Base-by-base conservation (phyloP, 148 eudicot genomes). In the Heliamphora exappendiculata region DNA sequence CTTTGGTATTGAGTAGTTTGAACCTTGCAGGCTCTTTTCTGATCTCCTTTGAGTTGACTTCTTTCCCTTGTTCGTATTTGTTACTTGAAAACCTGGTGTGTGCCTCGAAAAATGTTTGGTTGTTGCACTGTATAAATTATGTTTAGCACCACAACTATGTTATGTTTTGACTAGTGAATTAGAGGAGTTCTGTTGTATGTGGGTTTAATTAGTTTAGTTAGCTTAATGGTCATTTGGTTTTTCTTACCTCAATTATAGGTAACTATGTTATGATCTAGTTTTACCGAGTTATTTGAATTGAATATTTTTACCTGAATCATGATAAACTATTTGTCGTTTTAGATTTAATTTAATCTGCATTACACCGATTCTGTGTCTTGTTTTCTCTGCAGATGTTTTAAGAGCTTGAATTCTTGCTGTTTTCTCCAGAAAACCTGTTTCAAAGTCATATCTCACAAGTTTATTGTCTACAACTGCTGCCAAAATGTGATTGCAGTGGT, bases 351-450 rank as follows among this genome's bases (percentile, higher is more conserved):
- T 78, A 31, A 70, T 12, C 78, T 82, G 47, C 26, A 67, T 60
- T 3, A 53, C 29, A 19, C 65, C 66, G 84, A 58, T n/a, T 60
- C 80, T 54, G 67, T 70, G 20, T 64, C 58, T 2, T 54, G 78
- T 78, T 42, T 62, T 72, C 3, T 44, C 26, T 77, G 81, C 88
- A 87, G 88, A 75, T 81, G 71, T 74, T 72, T 58, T 60, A 73
- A 80, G 77, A 67, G 75, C 37, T 79, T 81, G 78, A 76, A 66
- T 70, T 73, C 59, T 67, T 39, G 75, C 60, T 77, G 76, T 80
- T 51, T 54, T 76, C 47, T 72, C 54, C 26, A 39, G n/a, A 57
- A 64, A 33, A 37, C 57, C 50, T 37, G 10, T 50, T 41, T 63
- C 64, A 34, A 19, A 72, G 54, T 60, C 57, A 54, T 69, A 29